These are phyloP conservation scores for Sclerotinia glacialis DNA, from an alignment of 2,329 filamentous ascomycete species.

Conservation along the genomic window DNA sequence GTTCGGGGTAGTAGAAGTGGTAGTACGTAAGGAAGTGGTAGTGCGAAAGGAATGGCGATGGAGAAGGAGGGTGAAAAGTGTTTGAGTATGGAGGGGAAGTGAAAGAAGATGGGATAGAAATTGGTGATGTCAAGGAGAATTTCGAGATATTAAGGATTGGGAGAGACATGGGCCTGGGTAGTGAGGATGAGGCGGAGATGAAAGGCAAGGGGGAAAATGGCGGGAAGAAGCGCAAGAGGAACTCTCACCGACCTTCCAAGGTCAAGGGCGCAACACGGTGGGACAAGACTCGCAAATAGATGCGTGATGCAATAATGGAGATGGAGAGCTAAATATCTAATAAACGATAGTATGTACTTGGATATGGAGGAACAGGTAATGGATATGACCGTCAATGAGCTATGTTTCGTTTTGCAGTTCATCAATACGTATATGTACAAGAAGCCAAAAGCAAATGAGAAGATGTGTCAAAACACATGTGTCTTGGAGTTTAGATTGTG, in stretches of 20 bases:
- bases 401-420: too few relatives aligned
- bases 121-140: background rate
- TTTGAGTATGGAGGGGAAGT: too few relatives aligned
- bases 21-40: background rate
- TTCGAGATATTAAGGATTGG: background rate
- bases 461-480: too few relatives aligned
- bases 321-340: background rate
- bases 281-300: background rate
- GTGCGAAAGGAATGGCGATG: background rate
- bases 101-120: background rate
- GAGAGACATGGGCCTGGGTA: background rate
- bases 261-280: background rate
- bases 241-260: background rate
- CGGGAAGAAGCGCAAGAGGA: background rate
- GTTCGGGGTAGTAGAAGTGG: background rate
- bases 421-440: too few relatives aligned
- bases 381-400: too few relatives aligned
- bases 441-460: too few relatives aligned
- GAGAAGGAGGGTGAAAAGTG: background rate
- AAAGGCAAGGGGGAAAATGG: background rate
- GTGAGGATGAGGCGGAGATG: background rate
- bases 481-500: too few relatives aligned
- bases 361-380: background rate
- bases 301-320: background rate
- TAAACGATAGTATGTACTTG: background rate